Evolutionary conservation across 2,329 filamentous ascomycete genomes (phyloP).

Genomic region (Talaromyces funiculosus): DNA sequence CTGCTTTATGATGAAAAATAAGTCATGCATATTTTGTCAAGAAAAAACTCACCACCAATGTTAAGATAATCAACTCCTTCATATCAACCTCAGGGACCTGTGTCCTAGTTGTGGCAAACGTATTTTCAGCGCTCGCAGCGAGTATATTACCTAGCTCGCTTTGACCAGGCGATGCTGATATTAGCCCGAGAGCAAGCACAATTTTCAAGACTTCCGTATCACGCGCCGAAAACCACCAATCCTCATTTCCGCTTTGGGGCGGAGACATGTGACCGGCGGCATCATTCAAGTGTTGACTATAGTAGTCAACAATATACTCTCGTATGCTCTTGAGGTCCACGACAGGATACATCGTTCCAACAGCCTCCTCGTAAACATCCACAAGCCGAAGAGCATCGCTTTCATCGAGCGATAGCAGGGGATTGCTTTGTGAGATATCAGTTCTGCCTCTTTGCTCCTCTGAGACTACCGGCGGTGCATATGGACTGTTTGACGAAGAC

Average conservation of each 20-base stretch:
- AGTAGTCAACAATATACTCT: slow-evolving; percentile 11
- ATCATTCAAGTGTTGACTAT: neutral
- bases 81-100: slow-evolving; percentile 34
- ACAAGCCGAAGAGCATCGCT: slow-evolving; percentile 9
- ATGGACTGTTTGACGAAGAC: slow-evolving; percentile 2
- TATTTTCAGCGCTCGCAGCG: slow-evolving; percentile 32
- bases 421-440: neutral
- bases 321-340: slow-evolving; percentile 14
- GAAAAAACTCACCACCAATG: slow-evolving; percentile 9
- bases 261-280: neutral
- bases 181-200: slow-evolving; percentile 67
- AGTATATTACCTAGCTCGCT: slow-evolving; percentile 50
- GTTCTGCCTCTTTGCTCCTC: neutral
- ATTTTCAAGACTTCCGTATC: slow-evolving; percentile 71
- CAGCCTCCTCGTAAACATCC: slow-evolving; percentile 13
- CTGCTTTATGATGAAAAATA: slow-evolving; percentile 15
- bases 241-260: slow-evolving; percentile 20
- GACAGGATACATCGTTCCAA: slow-evolving; percentile 15
- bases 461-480: neutral
- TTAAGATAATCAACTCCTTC: slow-evolving; percentile 30
- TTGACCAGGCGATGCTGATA: slow-evolving; percentile 69
- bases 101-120: slow-evolving; percentile 27
- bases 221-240: slow-evolving; percentile 36
- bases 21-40: slow-evolving; percentile 5
- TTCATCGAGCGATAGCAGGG: slow-evolving; percentile 9